These are phyloP conservation scores for Annulohypoxylon maeteangense DNA, from an alignment of 495 filamentous ascomycete species.

Conservation along the genomic window DNA sequence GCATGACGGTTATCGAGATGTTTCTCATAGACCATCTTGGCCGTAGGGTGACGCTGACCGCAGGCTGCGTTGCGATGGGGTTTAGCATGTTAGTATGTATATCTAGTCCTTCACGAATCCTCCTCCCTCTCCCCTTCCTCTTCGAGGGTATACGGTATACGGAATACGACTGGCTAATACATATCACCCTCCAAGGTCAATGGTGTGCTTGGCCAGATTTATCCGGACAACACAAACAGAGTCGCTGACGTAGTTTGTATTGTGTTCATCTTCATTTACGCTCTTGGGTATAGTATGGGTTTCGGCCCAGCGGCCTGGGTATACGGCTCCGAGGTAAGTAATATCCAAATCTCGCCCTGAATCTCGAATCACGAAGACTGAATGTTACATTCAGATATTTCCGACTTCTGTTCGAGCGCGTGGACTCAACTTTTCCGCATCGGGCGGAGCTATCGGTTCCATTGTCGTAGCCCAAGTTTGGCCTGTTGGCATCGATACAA, in stretches of 20 bases:
- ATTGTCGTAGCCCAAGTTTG: slow-evolving; percentile 62
- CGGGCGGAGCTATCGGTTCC: slow-evolving; percentile 60
- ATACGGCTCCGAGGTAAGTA: slow-evolving; percentile 64
- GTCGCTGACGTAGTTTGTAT: slow-evolving; percentile 63
- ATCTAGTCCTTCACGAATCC: not conserved
- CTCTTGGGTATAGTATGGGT: slow-evolving; percentile 65
- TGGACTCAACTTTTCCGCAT: slow-evolving; percentile 63
- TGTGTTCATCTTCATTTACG: slow-evolving; percentile 67
- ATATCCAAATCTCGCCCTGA: not conserved
- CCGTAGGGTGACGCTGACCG: slow-evolving; percentile 55
- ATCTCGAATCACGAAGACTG: not conserved
- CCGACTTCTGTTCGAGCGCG: slow-evolving; percentile 62
- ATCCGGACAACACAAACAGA: slow-evolving; percentile 61
- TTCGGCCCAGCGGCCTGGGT: slow-evolving; percentile 69
- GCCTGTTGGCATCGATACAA: slow-evolving; percentile 62
- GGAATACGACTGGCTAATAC: not conserved
- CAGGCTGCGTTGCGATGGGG: slow-evolving; percentile 58
- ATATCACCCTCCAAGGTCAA: slow-evolving; percentile 58
- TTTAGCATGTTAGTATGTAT: slow-evolving; percentile 57
- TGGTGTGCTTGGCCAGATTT: slow-evolving; percentile 60
- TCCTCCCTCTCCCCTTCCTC: not conserved
- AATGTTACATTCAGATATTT: slow-evolving; percentile 55
- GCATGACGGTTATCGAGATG: slow-evolving; percentile 61
- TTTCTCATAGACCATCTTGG: slow-evolving; percentile 61
- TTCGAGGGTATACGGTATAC: not conserved